Evolutionary conservation across 257 asterid species (phyloP), one percentile per base, ranked within the genome.

Genomic region (Haberlea rhodopensis): DNA sequence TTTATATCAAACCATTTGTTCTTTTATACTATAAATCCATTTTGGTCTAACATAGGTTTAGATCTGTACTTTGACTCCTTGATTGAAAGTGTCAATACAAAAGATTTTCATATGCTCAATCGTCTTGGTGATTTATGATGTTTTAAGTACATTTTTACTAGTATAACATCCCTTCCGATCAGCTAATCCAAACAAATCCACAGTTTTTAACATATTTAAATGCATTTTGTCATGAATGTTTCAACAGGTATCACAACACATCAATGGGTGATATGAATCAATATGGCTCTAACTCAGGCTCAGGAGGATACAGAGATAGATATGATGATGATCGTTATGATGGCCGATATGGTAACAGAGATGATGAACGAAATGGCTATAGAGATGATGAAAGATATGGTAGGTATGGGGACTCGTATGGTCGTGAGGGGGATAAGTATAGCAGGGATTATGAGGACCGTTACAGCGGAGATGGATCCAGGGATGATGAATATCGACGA

Each of bases 321-420:
- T 82, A 78, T 69, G 92, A 82, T 66, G 95, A 85, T 79, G 95
- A 88, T 72, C 91, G 84, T 28, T 78, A 74, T 66, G 84, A 80
- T 63, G 79, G 81, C 22, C 79, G 84, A 21, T 85, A 80, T 77
- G 88, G 88, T 70, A 76, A 74, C 80, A 76, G 85, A 80, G 94
- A 87, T 76, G 96, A 90, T 53, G 94, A 87, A 63, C 73, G 86
- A 25, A 85, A 83, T 83, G 95, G 92, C 63, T 81, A 84, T 60
- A 76, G 81, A 65, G 95, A 87, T 71, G 96, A 85, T 57, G 96
- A 89, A 20, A 82, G 81, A 75, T 82, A 86, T 76, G 86, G 87
- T 56, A 81, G 83, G 71, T 71, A 79, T 77, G 90, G 91, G 57
- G 89, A 85, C 31, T 68, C 91, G 32, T 78, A 85, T 73, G 80